Evolutionary conservation across 2,329 filamentous ascomycete genomes (phyloP).

Genomic region (Apiospora marii): DNA sequence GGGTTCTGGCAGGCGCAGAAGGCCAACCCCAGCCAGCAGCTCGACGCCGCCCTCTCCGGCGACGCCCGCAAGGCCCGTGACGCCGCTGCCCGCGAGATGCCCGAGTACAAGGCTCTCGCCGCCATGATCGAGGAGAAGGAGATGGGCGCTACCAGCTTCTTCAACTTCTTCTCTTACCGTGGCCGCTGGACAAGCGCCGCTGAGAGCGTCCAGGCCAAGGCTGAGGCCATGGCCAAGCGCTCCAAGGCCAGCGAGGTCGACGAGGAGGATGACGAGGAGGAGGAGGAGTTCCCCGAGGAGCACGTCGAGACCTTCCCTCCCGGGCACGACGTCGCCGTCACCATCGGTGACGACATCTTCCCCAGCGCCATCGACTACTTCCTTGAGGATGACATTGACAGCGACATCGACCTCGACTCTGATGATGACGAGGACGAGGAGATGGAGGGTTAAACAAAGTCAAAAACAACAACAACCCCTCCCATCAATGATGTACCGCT

Average conservation of each 20-base stretch:
- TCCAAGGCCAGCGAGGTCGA: constrained; percentile 39
- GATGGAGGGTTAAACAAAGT: constrained; percentile 35
- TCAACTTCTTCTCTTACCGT: constrained; percentile 74
- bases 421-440: constrained; percentile 40
- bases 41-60: constrained; percentile 42
- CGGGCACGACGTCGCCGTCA: constrained; percentile 40
- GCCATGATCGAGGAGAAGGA: constrained; percentile 35
- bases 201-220: constrained; percentile 63
- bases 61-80: constrained; percentile 39
- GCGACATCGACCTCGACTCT: constrained; percentile 38
- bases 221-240: constrained; percentile 54
- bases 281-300: constrained; percentile 43
- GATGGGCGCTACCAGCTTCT: constrained; percentile 64
- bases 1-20: constrained; percentile 65
- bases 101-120: constrained; percentile 38
- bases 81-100: constrained; percentile 37
- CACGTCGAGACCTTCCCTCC: constrained; percentile 41
- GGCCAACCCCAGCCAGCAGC: constrained; percentile 44
- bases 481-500: background rate
- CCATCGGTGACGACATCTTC: constrained; percentile 39
- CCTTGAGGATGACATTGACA: constrained; percentile 37
- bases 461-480: background rate
- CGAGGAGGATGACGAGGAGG: constrained; percentile 47
- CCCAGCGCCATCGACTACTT: constrained; percentile 41
- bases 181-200: constrained; percentile 67